A percentile compares a stretch with the other conserved stretches of the same genome.
Conservation (phyloP, 345 rosid genomes). For the Luvunga scandens region DNA sequence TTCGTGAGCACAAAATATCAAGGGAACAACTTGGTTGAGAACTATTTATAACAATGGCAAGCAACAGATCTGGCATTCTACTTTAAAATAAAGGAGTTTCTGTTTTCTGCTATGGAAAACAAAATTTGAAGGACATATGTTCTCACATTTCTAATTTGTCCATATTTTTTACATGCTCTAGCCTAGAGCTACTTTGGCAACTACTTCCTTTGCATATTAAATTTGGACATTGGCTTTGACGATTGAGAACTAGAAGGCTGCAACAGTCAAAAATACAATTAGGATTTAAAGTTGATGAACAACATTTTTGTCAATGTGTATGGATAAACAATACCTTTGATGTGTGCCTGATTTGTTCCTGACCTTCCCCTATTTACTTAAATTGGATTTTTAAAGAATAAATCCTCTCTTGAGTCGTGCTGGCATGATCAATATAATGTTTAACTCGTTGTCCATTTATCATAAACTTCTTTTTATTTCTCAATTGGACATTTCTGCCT, state of each 20-base stretch:
- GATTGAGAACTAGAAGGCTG: slow-evolving; percentile 54
- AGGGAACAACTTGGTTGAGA: background rate
- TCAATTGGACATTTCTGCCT: too few species aligned
- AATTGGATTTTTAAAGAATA: too few species aligned
- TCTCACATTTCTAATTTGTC: background rate
- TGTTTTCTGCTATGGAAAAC: background rate
- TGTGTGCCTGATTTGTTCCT: slow-evolving; percentile 23
- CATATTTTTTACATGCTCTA: background rate
- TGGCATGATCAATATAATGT: too few species aligned
- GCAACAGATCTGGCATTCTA: background rate
- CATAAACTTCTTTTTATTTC: too few species aligned
- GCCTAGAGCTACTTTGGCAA: background rate
- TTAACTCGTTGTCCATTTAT: too few species aligned
- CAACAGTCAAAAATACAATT: slow-evolving; percentile 15
- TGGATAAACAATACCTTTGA: slow-evolving; percentile 43
- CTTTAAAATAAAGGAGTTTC: background rate
- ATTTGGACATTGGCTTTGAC: slow-evolving; percentile 76
- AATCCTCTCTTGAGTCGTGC: too few species aligned
- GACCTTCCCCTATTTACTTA: too few species aligned
- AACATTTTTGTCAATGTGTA: background rate
- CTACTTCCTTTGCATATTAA: slow-evolving; percentile 73
- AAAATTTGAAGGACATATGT: background rate
- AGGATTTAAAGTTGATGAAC: background rate
- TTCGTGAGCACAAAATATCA: background rate
- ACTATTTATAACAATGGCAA: background rate